Evolutionary conservation across 805 yeast genomes (phyloP), one percentile per base, ranked within the genome.

Genomic region (Kodamaea kakaduensis): DNA sequence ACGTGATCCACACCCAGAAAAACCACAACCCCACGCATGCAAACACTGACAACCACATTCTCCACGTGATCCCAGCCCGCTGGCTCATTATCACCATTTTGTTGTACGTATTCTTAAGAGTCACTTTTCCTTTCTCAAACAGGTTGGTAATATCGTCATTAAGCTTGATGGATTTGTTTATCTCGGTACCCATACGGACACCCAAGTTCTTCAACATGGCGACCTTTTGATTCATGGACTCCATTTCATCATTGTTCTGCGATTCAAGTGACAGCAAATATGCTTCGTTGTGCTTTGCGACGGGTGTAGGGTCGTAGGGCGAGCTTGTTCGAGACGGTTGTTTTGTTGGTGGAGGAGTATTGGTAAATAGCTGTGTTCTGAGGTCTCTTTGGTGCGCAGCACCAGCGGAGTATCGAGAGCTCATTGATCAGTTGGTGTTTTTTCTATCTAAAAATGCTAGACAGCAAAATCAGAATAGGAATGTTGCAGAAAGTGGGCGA

Each of bases 11-110:
- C 17, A 67, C 62, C 54, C 62, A 67, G 47, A 63, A 58, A 41
- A 67, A 67, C 59, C 62, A 64, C 28, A 59, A 23, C 32, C 57
- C 49, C 17, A 67, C 67, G 14, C 62, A 27, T 22, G 44, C 32
- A 45, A 67, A 67, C 40, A 67, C 69, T 20, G 47, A 44, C 26
- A 65, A 48, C 73, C 73, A 67, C 69, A 64, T 61, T 34, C 56
- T 51, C 67, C 71, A 67, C 28, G 63, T 54, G 30, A 67, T 64
- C 3, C 73, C 73, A 9, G 72, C 72, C 25, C 65, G 47, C 50
- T 64, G 58, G 51, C 71, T 65, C 73, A 67, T 66, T 18, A 59
- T 49, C 31, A 67, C 56, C 73, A 67, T 67, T 37, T 54, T 50
- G 46, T 61, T 65, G 44, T 56, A 67, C 1, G 73, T 67, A 43